A percentile compares a stretch with the other conserved stretches of the same genome.
Conservation (phyloP, 306 rosid species). For the Ormosia emarginata region DNA sequence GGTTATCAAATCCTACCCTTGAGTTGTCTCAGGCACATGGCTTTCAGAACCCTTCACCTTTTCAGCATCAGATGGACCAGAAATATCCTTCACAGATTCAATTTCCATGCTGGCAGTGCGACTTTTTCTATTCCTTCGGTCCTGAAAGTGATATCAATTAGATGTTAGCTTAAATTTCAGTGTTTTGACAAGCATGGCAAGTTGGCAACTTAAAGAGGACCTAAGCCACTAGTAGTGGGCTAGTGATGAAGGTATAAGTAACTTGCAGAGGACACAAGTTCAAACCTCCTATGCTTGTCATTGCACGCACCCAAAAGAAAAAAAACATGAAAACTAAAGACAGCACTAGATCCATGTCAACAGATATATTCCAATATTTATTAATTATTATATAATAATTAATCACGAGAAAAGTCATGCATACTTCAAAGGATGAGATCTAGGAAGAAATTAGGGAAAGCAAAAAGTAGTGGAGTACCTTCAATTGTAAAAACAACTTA, state of each 20-base stretch:
- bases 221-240: too few relatives aligned
- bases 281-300: too few relatives aligned
- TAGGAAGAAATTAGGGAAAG: background rate
- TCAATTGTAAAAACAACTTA: background rate
- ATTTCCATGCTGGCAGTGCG: constrained; percentile 68
- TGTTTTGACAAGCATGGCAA: background rate
- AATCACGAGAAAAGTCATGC: background rate
- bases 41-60: constrained; percentile 38
- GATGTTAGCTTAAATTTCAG: background rate
- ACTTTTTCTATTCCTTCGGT: constrained; percentile 81
- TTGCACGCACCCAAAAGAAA: too few relatives aligned
- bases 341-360: background rate
- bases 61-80: constrained; percentile 48
- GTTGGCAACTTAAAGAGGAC: background rate
- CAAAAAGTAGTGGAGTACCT: background rate
- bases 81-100: constrained; percentile 58
- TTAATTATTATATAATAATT: too few relatives aligned
- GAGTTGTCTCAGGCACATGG: constrained; percentile 41
- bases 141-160: constrained; percentile 48
- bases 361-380: background rate
- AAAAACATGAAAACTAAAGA: too few relatives aligned
- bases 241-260: too few relatives aligned
- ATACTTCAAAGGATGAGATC: background rate
- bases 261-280: too few relatives aligned
- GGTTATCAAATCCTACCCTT: constrained; percentile 50